Evolutionary conservation across 371 early-diverging fungal genomes (phyloP), one percentile per base, ranked within the genome.

Genomic region (Syncephalis plumigaleata): DNA sequence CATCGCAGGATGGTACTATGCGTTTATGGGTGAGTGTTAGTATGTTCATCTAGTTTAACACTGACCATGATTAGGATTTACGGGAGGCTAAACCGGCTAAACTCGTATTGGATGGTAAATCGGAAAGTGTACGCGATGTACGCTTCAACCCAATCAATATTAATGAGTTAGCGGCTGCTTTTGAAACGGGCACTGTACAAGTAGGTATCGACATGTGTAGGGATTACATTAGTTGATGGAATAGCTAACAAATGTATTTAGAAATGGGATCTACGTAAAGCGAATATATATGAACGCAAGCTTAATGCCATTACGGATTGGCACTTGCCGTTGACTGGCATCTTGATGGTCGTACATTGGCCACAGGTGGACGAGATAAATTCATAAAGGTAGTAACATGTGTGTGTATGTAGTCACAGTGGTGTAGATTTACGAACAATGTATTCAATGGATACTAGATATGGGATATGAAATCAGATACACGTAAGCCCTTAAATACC

Each of bases 141-240:
- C 84, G 84, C 48, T 88, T 87, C 53, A 77, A 74, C 52, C 84
- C 87, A 1, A 48, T 68, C 0, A 58, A 59, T 21, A 47, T 59
- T 22, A 58, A 60, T 47, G 80, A 84, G 47, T 85, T 91, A 55
- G 81, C 74, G 3, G 87, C 91, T 16, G 88, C 79, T 0, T 87
- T 86, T 57, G 91, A 91, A 46, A 85, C 80, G 43, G 91, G 91
- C 13, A 77, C 70, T n/a, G 67, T 87, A 23, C 85, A 86, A 68
- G 77, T 71, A 63, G 47, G 20, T 16, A 21, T 8, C 8, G 9
- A 45, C 13, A 23, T 9, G 45, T 25, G 45, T 25, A 39, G 38
- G n/a, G 13, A 39, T 16, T 20, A 8, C 13, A 24, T 17, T 8
- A 45, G 42, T 9, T 18, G 9, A 15, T 20, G 9, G 47, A 17